Conservation (phyloP, 805 yeast genomes). For the Saccharomyces jurei region DNA sequence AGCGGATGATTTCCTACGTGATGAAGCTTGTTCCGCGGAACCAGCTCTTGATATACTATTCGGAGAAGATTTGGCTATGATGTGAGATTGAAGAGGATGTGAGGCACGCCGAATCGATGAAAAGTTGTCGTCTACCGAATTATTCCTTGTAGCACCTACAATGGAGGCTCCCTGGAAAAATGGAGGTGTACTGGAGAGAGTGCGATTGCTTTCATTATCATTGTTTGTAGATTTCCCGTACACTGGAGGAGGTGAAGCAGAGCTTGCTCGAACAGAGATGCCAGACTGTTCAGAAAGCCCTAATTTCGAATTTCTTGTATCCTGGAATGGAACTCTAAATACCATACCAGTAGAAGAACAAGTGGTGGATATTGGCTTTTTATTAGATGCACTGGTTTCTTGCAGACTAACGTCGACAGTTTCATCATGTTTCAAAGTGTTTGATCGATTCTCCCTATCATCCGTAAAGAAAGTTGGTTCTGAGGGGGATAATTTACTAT, state of each 20-base stretch:
- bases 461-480: background rate
- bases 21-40: background rate
- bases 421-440: background rate
- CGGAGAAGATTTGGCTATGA: background rate
- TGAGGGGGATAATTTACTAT: background rate
- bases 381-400: background rate
- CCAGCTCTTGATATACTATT: background rate
- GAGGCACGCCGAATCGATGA: constrained; percentile 7
- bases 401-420: background rate
- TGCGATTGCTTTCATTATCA: background rate
- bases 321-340: constrained; percentile 68
- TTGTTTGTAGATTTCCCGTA: background rate
- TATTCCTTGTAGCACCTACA: background rate
- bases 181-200: background rate
- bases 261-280: background rate
- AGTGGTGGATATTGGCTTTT: constrained; percentile 15
- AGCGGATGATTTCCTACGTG: constrained; percentile 1
- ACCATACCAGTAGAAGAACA: constrained; percentile 31
- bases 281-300: background rate
- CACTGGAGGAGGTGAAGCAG: background rate
- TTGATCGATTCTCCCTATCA: background rate
- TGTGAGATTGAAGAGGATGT: constrained; percentile 5
- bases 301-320: constrained; percentile 13
- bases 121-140: background rate
- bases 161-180: background rate